These are phyloP conservation scores for Pseudonitzschia multiseries DNA, from an alignment of 108 stramenopile species.

Conservation along the genomic window DNA sequence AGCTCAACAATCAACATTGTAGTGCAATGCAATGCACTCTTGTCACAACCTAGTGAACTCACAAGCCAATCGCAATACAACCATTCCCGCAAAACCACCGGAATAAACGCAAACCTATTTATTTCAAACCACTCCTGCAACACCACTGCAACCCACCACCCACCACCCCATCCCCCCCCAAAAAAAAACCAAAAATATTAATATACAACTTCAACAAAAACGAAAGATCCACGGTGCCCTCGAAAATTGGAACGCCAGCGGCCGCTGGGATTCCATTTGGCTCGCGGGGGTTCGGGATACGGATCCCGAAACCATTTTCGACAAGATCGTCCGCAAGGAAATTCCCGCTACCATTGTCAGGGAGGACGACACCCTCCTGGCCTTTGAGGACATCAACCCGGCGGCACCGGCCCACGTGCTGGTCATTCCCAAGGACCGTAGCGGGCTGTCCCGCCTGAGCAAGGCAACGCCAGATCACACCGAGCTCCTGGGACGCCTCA, in stretches of 20 bases:
- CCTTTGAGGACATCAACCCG: slow-evolving; percentile 96
- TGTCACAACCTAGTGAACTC: no score
- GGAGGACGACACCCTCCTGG: slow-evolving; percentile 92
- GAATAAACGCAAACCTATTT: no score
- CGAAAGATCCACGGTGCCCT: slow-evolving; percentile 40
- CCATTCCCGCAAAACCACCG: no score
- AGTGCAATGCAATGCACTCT: no score
- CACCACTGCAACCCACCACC: no score
- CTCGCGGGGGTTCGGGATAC: slow-evolving; percentile 75
- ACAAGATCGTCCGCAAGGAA: slow-evolving; percentile 88
- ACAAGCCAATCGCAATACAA: no score
- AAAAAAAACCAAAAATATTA: no score
- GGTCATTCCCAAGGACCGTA: slow-evolving; percentile 96
- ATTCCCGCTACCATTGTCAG: slow-evolving; percentile 93
- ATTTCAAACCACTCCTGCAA: no score
- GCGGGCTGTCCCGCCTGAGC: slow-evolving; percentile 83
- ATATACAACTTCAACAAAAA: no score
- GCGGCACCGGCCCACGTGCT: slow-evolving; percentile 94
- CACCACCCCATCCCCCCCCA: no score
- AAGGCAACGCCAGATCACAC: slow-evolving; percentile 86
- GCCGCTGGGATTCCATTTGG: slow-evolving; percentile 82
- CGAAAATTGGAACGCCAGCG: slow-evolving; percentile 54
- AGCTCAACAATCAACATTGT: no score
- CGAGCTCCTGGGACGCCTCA: slow-evolving; percentile 89
- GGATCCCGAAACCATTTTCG: slow-evolving; percentile 90